Evolutionary conservation across 73 alveolate genomes (phyloP).

Genomic region (Paramecium sexaurelia): DNA sequence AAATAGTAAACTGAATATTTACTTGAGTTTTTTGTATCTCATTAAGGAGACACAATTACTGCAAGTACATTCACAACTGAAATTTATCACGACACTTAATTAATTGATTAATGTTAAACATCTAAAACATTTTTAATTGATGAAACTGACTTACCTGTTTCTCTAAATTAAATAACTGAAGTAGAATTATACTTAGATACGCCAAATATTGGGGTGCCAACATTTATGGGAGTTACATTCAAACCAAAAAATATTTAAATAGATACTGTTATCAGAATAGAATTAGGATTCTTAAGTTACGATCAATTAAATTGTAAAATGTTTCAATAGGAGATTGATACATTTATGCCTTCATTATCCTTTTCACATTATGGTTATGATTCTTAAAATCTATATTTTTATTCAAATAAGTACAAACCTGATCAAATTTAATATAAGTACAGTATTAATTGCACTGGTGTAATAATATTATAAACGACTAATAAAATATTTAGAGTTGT

Average conservation of each 20-base stretch:
- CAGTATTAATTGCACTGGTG: slow-evolving; percentile 20
- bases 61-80: background rate
- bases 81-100: background rate
- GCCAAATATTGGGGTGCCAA: slow-evolving; percentile 9
- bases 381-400: background rate
- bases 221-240: background rate
- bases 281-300: slow-evolving; percentile 16
- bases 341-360: background rate
- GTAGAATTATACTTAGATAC: background rate
- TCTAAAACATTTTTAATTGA: background rate
- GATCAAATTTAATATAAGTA: background rate
- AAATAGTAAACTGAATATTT: background rate
- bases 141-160: background rate
- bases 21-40: slow-evolving; percentile 20
- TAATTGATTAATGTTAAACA: background rate
- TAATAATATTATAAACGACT: background rate
- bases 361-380: background rate
- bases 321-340: background rate
- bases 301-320: background rate
- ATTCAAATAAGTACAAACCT: background rate
- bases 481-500: background rate
- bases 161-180: background rate
- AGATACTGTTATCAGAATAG: background rate
- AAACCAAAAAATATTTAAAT: background rate
- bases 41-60: slow-evolving; percentile 18